A percentile compares a stretch with the other conserved stretches of the same genome.
phyloP scores from a whole-genome alignment of 179 eudicot species.

The Amaranthus tricolor region DNA sequence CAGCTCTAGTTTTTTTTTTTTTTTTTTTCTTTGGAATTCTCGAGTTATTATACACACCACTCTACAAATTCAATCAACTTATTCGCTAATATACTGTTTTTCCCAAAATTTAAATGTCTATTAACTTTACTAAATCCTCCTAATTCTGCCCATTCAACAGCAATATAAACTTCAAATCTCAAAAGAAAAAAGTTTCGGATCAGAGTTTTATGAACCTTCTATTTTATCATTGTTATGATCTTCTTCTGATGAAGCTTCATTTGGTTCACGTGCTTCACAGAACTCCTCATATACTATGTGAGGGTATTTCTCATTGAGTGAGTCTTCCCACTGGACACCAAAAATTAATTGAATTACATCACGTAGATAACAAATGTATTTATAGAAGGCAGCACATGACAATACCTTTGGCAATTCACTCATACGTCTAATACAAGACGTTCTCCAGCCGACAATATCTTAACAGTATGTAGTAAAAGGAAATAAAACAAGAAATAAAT shows the following conservation, averaged over 20 bases:
- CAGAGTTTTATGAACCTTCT: constrained; percentile 55
- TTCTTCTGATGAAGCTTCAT: constrained; percentile 36
- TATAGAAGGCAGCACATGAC: constrained; percentile 4
- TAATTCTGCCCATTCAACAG: background rate
- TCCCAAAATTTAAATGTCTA: too few species aligned
- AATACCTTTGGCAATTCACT: constrained; percentile 89
- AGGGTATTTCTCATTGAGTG: constrained; percentile 81
- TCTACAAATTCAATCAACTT: too few species aligned
- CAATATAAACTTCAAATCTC: constrained; percentile 1
- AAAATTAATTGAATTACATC: constrained; percentile 5
- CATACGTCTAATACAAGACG: constrained; percentile 85
- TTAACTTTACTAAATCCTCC: too few species aligned
- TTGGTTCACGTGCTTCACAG: constrained; percentile 56
- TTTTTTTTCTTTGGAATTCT: too few species aligned
- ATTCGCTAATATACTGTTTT: too few species aligned
- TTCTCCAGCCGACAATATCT: constrained; percentile 99
- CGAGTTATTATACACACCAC: too few species aligned
- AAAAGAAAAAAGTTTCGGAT: background rate
- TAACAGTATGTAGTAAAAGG: constrained; percentile 35
- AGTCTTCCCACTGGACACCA: constrained; percentile 72
- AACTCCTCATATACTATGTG: constrained; percentile 84
- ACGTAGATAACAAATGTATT: background rate
- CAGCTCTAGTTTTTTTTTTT: too few species aligned
- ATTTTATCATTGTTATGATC: constrained; percentile 49
- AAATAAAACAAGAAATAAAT: constrained; percentile 22